phyloP scores from a whole-genome alignment of 345 rosid species.

The Mallotus nudiflorus region DNA sequence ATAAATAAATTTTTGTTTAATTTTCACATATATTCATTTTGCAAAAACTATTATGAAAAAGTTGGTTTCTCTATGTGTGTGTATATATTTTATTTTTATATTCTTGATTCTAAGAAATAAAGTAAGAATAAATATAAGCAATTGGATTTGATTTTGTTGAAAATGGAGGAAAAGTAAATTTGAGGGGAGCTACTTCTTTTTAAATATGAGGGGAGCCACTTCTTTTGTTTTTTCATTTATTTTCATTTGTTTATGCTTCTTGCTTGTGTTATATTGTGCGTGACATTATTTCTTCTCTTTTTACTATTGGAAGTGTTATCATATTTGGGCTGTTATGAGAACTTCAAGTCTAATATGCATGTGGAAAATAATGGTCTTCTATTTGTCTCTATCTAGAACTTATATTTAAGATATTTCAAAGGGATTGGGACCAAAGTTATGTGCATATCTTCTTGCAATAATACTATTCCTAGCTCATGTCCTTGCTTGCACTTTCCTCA shows the following conservation, averaged over 20 bases:
- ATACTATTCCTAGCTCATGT: not conserved
- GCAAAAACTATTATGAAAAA: no score
- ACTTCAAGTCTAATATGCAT: not conserved
- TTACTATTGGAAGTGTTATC: not conserved
- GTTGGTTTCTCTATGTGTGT: no score
- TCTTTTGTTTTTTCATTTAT: slow-evolving; percentile 1
- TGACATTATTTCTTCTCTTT: not conserved
- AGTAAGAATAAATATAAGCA: no score
- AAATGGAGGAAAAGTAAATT: no score
- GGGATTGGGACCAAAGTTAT: not conserved
- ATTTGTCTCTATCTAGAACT: not conserved
- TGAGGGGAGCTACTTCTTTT: no score
- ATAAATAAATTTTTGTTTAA: no score
- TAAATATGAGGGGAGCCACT: no score
- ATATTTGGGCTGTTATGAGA: not conserved
- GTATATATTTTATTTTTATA: no score
- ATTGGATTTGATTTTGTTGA: no score
- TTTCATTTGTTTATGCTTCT: not conserved
- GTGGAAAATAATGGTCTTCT: not conserved
- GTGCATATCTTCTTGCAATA: not conserved
- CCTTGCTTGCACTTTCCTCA: not conserved
- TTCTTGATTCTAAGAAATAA: no score
- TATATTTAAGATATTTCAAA: not conserved
- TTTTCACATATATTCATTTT: no score
- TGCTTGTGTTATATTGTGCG: not conserved